These are phyloP conservation scores for Penicillium dipodomyicola DNA, from an alignment of 495 filamentous ascomycete species.

Conservation along the genomic window DNA sequence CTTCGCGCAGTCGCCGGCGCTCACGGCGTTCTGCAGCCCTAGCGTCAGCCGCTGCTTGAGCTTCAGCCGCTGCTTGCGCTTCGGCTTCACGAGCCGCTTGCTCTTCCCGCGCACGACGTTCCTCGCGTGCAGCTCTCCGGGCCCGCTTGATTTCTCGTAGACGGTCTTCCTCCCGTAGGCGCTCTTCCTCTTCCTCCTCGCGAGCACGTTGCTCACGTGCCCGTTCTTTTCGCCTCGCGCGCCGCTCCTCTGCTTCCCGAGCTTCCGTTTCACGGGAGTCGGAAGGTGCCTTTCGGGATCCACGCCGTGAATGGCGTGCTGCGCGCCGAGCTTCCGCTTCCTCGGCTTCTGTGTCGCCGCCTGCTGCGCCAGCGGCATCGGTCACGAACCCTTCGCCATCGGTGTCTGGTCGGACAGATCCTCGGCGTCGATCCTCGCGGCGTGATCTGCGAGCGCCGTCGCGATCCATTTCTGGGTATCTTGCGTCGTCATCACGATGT, in stretches of 20 bases:
- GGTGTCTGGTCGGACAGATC: constrained; percentile 40
- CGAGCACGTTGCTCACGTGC: constrained; percentile 35
- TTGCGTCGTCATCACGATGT: constrained; percentile 38
- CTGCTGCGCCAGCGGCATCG: constrained; percentile 34
- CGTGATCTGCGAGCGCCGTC: constrained; percentile 43
- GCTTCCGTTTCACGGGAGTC: constrained; percentile 32
- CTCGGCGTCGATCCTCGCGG: constrained; percentile 44
- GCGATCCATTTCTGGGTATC: constrained; percentile 39
- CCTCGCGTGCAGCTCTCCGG: constrained; percentile 48
- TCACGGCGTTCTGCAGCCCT: constrained; percentile 42
- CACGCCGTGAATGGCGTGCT: constrained; percentile 44
- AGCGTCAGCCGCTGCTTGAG: constrained; percentile 41
- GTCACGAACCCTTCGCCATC: constrained; percentile 47
- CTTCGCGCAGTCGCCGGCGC: constrained; percentile 38
- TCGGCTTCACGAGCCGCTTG: constrained; percentile 47
- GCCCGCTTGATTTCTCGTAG: constrained; percentile 46
- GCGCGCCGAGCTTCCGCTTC: constrained; percentile 51
- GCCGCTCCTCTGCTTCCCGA: constrained; percentile 47
- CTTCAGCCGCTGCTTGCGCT: constrained; percentile 41
- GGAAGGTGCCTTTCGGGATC: constrained; percentile 36
- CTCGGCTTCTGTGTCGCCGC: constrained; percentile 50
- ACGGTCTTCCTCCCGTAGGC: constrained; percentile 45
- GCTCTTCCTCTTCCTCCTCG: constrained; percentile 52
- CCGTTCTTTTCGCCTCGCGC: constrained; percentile 43
- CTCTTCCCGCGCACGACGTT: constrained; percentile 48